Evolutionary conservation across 2,329 filamentous ascomycete genomes (phyloP).

Genomic region (Alternaria ethzedia): DNA sequence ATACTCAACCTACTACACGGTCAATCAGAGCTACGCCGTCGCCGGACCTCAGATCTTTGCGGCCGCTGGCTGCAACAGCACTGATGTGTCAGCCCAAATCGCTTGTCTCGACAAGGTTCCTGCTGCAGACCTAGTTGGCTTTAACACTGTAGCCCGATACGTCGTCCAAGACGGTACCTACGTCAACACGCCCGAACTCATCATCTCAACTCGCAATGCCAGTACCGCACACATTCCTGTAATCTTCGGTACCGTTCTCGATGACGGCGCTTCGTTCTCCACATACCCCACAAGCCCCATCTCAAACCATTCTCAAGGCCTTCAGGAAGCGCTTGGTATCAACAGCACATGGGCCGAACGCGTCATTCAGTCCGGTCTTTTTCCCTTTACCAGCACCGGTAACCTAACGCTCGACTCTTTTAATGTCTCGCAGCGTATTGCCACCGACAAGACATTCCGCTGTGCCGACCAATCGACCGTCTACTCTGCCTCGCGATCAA

Average conservation of each 20-base stretch:
- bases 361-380: constrained; percentile 53
- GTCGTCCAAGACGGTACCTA: constrained; percentile 66
- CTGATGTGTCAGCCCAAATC: constrained; percentile 55
- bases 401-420: constrained; percentile 63
- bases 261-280: constrained; percentile 64
- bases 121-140: constrained; percentile 49
- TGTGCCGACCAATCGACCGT: constrained; percentile 67
- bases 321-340: constrained; percentile 56
- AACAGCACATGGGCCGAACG: constrained; percentile 47
- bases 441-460: constrained; percentile 66
- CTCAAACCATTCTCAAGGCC: constrained; percentile 51
- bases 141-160: constrained; percentile 56
- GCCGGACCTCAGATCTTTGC: constrained; percentile 60
- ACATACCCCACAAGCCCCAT: constrained; percentile 56
- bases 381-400: constrained; percentile 57
- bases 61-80: constrained; percentile 60
- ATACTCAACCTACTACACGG: constrained; percentile 65
- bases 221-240: constrained; percentile 59
- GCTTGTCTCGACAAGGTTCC: constrained; percentile 60
- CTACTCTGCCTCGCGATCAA: constrained; percentile 55
- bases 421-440: constrained; percentile 61
- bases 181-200: constrained; percentile 58
- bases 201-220: constrained; percentile 51
- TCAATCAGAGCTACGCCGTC: constrained; percentile 58
- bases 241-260: constrained; percentile 62